Evolutionary conservation across 768 basidiomycete genomes (phyloP).

Genomic region (Mrakia blollopis): DNA sequence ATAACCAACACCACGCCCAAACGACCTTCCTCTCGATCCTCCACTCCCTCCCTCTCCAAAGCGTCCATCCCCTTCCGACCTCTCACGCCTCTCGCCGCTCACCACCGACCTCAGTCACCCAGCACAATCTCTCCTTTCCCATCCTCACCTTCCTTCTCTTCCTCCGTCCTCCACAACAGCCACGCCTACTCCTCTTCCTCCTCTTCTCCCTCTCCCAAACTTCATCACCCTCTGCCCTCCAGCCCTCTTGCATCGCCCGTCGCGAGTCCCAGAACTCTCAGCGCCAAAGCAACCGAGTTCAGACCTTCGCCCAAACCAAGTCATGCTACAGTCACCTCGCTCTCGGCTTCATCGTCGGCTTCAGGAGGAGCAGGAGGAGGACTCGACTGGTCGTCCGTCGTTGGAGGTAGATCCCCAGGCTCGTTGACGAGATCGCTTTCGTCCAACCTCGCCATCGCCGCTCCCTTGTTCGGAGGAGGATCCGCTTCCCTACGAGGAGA

Average conservation of each 20-base stretch:
- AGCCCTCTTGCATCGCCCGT: conserved; percentile 17
- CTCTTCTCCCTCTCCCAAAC: conserved; percentile 2
- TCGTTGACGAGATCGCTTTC: conserved; percentile 48
- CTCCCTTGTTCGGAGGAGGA: not conserved
- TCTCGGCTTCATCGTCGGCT: not conserved
- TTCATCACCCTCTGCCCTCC: not conserved
- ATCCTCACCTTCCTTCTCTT: not conserved
- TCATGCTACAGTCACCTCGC: not conserved
- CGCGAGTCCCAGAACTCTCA: conserved; percentile 17
- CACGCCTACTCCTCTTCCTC: not conserved
- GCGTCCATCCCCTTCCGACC: conserved; percentile 29
- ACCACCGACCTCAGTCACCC: conserved; percentile 8
- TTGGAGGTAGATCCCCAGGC: conserved; percentile 44
- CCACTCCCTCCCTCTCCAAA: conserved; percentile 33
- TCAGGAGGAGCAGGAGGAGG: not conserved
- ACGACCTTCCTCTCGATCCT: conserved; percentile 31
- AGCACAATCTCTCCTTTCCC: conserved; percentile 56
- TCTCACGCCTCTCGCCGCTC: conserved; percentile 19
- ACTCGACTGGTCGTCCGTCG: conserved; percentile 19
- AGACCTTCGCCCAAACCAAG: conserved; percentile 13
- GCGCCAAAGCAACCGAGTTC: conserved; percentile 29
- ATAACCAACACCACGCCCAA: conserved; percentile 30
- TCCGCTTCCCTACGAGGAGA: not conserved
- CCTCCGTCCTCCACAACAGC: not conserved
- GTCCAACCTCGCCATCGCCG: conserved; percentile 26